Evolutionary conservation across 208 protist genomes (phyloP), one percentile per base, ranked within the genome.

Genomic region (Acanthamoeba polyphaga): DNA sequence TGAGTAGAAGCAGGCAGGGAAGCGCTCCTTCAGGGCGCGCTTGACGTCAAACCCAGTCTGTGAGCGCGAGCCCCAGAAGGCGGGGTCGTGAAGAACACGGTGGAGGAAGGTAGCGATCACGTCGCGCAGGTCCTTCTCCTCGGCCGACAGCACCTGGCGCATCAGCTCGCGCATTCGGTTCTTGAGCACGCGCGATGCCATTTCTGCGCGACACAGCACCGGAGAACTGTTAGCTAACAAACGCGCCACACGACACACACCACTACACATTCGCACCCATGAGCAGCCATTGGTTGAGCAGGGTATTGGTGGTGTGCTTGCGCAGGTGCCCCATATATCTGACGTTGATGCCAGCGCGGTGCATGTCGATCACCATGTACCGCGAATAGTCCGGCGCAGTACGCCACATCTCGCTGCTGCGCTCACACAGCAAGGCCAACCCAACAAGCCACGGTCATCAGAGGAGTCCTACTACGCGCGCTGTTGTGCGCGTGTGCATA

Each of bases 91-190:
- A 10, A 91, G 84, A 7, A 91, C 1, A 3, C 53, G 53, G 8
- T 68, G 53, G 19, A 72, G 24, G 43, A 91, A 91, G 7, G 15
- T 34, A 53, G 58, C 53, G 53, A 91, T 68, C 84, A 91, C 60
- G 2, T 46, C 32, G 10, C 43, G 74, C 34, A 51, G 66, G 24
- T 91, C 84, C 32, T 62, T 12, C 22, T 91, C 84, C 27, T 64
- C 22, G 5, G 84, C 24, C 5, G 34, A 70, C 4, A 8, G 3
- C 38, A 91, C 84, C 17, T 64, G 29, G 0, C 84, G 84, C 84
- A 91, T 91, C 27, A 91, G 84, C 84, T 91, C 84, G n/a, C 84
- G 53, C 84, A 91, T 32, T 2, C 43, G 10, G 60, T 91, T 91
- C 29, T 91, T 91, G 27, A 91, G 32, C 84, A 91, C 84, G 22